phyloP scores from a whole-genome alignment of 306 rosid genomes.

The Prunus salicina region DNA sequence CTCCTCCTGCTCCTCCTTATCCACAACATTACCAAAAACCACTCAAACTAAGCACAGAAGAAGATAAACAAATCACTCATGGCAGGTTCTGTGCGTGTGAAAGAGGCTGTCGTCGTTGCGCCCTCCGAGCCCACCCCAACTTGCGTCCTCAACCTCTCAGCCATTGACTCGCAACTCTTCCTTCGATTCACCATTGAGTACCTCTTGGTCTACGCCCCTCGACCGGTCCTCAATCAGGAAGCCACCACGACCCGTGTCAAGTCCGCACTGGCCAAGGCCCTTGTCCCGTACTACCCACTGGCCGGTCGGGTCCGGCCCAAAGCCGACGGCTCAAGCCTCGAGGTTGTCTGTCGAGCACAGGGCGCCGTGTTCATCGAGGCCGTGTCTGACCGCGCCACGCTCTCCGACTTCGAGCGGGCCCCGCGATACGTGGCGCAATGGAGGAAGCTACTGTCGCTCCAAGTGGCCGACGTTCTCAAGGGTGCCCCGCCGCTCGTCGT shows the following conservation, averaged over 20 bases:
- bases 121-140: slow-evolving; percentile 71
- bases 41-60: not conserved
- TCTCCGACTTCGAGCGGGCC: slow-evolving; percentile 50
- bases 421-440: slow-evolving; percentile 55
- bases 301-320: slow-evolving; percentile 61
- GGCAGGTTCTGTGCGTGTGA: slow-evolving; percentile 55
- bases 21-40: not conserved
- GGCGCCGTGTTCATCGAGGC: slow-evolving; percentile 80
- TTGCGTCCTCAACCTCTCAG: slow-evolving; percentile 55
- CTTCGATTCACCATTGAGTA: slow-evolving; percentile 87
- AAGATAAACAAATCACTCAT: slow-evolving; percentile 15
- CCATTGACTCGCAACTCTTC: slow-evolving; percentile 84
- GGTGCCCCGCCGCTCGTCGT: slow-evolving; percentile 71
- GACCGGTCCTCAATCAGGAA: slow-evolving; percentile 24
- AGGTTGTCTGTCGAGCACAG: slow-evolving; percentile 65
- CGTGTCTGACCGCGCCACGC: slow-evolving; percentile 27
- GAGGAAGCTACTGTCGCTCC: slow-evolving; percentile 59
- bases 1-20: not conserved
- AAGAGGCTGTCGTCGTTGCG: slow-evolving; percentile 48
- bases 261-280: slow-evolving; percentile 56
- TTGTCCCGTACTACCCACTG: slow-evolving; percentile 65
- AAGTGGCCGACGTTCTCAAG: slow-evolving; percentile 63
- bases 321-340: slow-evolving; percentile 42
- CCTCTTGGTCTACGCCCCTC: slow-evolving; percentile 51
- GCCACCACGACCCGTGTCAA: slow-evolving; percentile 35